phyloP scores from a whole-genome alignment of 1,284 basidiomycete species.

The Salmacisia buchloeana region DNA sequence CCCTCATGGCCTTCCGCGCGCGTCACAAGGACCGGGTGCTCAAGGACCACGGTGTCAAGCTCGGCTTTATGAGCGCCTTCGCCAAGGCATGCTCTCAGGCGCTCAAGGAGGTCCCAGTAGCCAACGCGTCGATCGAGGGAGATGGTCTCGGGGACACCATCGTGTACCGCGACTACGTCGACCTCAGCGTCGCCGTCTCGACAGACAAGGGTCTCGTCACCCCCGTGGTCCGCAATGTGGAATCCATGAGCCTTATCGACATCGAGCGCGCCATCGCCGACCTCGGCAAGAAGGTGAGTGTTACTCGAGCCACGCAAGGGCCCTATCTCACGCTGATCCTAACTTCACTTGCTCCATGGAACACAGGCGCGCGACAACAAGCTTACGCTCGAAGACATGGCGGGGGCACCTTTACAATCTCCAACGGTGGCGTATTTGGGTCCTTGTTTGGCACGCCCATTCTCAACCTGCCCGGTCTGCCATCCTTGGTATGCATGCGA shows the following conservation, averaged over 20 bases:
- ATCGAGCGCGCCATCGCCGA: conserved; percentile 88
- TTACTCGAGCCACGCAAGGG: neutral
- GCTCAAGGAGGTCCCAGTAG: conserved; percentile 84
- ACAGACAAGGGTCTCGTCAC: conserved; percentile 97
- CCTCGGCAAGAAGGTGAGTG: conserved; percentile 71
- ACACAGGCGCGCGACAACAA: conserved; percentile 84
- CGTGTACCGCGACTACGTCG: conserved; percentile 79
- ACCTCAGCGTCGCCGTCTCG: conserved; percentile 73
- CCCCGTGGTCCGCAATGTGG: conserved; percentile 87
- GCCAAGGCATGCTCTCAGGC: conserved; percentile 80
- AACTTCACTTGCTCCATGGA: neutral
- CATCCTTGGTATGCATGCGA: conserved; percentile 91
- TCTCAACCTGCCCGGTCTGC: conserved; percentile 95
- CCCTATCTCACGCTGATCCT: neutral
- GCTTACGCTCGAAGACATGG: conserved; percentile 76
- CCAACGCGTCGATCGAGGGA: conserved; percentile 86
- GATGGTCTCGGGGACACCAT: conserved; percentile 69
- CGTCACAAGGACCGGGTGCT: conserved; percentile 90
- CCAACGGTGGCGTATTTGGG: conserved; percentile 97
- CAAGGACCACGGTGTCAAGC: conserved; percentile 90
- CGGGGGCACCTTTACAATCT: conserved; percentile 98
- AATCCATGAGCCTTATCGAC: conserved; percentile 77
- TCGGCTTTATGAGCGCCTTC: conserved; percentile 98
- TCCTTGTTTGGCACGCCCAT: conserved; percentile 87
- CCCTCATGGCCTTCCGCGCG: conserved; percentile 84